Base-by-base conservation (phyloP, 1,139 yeast genomes). In the Candida smagusa region DNA sequence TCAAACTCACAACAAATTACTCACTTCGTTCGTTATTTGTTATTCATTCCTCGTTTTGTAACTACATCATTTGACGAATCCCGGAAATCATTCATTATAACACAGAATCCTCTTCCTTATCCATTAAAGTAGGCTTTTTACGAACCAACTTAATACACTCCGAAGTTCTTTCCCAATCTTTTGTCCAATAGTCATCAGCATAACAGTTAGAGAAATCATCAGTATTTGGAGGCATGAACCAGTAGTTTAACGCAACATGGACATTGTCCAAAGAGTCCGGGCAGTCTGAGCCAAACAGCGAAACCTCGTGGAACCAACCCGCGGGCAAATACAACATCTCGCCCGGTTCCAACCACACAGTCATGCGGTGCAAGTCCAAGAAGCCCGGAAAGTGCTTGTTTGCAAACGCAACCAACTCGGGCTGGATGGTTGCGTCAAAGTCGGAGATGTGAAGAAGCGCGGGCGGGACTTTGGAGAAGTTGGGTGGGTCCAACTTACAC, bases 301-400 rank as follows among this genome's bases (percentile, higher is more conserved):
- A 74, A 1, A 84, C 92, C 54, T 84, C 92, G 54, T 84, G 92
- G 52, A 84, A 84, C 90, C 90, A 84, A 1, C 90, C 88, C 1
- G 85, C 74, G 0, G 92, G 92, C 19, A 84, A 56, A 49, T 77
- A 84, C 25, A 84, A 56, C 81, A 81, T 77, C 34, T 82, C 80
- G 0, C 88, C 88, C 0, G 82, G 79, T 12, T 68, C 54, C 22
- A 83, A 48, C 59, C 74, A 65, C 3, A 79, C 78, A 8, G 67
- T 61, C 29, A 67, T 49, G 40, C 69, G 62, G 21, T 64, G 61
- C 2, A 77, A 61, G 1, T 59, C 45, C 31, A 68, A 50, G 34
- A 82, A 64, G 1, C 66, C 64, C 0, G 87, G 86, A 56, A 71
- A 82, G 30, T 59, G 46, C 11, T 41, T 43, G 9, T 60, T 36